Percentiles rank a stretch among this genome's conserved stretches.
Conservation (phyloP, 2,329 filamentous ascomycete genomes). For the Monosporascus sp. region DNA sequence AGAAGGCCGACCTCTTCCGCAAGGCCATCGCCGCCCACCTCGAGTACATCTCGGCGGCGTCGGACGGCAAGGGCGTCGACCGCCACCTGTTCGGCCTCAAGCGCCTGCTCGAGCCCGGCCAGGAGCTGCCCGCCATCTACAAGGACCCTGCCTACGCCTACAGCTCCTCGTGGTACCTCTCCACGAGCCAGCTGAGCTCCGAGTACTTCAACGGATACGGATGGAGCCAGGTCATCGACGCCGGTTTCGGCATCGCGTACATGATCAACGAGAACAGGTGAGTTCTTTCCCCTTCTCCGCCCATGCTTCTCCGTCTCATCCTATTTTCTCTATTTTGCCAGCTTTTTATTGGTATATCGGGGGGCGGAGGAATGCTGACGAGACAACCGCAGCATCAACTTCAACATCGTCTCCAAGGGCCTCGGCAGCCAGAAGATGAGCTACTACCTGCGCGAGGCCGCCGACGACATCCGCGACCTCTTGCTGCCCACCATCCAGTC, state of each 20-base stretch:
- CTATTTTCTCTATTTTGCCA: no score
- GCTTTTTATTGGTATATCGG: no score
- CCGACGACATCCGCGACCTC: conserved; percentile 81
- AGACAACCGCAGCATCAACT: conserved; percentile 66
- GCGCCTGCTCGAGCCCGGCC: conserved; percentile 75
- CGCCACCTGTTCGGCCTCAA: conserved; percentile 96
- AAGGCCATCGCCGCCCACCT: conserved; percentile 76
- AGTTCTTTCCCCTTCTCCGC: conserved; percentile 17
- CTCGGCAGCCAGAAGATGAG: conserved; percentile 90
- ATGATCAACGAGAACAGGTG: conserved; percentile 99
- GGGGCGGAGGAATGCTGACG: conserved; percentile 3
- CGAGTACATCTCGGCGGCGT: conserved; percentile 85
- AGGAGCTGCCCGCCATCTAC: conserved; percentile 78
- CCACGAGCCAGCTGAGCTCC: conserved; percentile 81
- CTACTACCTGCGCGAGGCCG: conserved; percentile 92
- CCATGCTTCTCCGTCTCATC: no score
- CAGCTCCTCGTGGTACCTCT: conserved; percentile 84
- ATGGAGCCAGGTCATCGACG: conserved; percentile 96
- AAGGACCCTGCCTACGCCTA: conserved; percentile 82
- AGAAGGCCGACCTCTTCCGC: conserved; percentile 71
- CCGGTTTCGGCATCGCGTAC: conserved; percentile 94
- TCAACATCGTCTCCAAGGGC: conserved; percentile 94
- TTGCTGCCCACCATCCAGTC: conserved; percentile 73
- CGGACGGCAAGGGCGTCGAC: conserved; percentile 90
- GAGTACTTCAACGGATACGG: conserved; percentile 99